phyloP scores from a whole-genome alignment of 2,329 filamentous ascomycete species.

The Penicillium polonicum region DNA sequence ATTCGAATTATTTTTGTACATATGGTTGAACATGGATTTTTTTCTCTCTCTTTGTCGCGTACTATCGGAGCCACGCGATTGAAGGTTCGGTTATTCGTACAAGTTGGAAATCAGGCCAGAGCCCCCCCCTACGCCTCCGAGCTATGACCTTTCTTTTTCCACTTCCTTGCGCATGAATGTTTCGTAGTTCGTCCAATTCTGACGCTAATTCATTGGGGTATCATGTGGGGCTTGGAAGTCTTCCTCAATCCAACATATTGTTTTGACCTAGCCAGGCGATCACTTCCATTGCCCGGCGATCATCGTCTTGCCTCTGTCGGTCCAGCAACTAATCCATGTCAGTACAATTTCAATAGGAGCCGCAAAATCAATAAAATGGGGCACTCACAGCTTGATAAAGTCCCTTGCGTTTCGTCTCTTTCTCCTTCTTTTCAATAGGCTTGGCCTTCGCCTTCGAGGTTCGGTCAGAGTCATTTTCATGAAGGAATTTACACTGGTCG shows the following conservation, averaged over 20 bases:
- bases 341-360: conserved; percentile 2
- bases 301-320: conserved; percentile 44
- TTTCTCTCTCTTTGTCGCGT: not conserved
- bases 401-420: conserved; percentile 36
- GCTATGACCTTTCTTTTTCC: not conserved
- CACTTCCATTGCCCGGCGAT: conserved; percentile 43
- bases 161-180: not conserved
- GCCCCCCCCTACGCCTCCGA: conserved; percentile 4
- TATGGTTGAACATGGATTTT: not conserved
- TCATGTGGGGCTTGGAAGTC: not conserved
- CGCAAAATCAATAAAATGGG: not conserved
- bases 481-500: conserved; percentile 43
- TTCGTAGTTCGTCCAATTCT: not conserved
- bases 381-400: conserved; percentile 45
- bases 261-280: conserved; percentile 45
- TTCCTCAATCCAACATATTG: not conserved
- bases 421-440: conserved; percentile 23
- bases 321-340: conserved; percentile 38
- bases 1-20: not conserved
- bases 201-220: conserved; percentile 9
- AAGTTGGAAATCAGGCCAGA: conserved; percentile 4
- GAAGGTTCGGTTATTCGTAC: not conserved
- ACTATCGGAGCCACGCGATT: conserved; percentile 1
- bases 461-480: conserved; percentile 36
- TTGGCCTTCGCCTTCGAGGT: conserved; percentile 31